phyloP scores from a whole-genome alignment of 2,329 filamentous ascomycete genomes.

The Cladosporium sp. region DNA sequence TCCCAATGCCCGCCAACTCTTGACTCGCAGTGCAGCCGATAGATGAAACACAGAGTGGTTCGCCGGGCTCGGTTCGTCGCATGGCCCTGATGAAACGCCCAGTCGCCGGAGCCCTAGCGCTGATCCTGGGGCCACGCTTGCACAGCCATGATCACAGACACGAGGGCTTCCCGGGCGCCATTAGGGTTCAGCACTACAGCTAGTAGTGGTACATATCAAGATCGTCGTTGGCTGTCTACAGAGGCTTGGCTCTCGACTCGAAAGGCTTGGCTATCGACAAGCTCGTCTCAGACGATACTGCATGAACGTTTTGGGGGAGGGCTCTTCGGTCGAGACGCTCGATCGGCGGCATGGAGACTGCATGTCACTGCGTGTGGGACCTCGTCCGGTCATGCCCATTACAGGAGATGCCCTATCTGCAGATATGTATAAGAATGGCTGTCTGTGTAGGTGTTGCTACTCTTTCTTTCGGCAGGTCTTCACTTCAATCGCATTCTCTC shows the following conservation, averaged over 20 bases:
- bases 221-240: too few relatives aligned
- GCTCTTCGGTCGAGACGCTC: background rate
- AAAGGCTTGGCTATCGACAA: background rate
- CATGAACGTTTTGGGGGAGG: background rate
- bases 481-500: background rate
- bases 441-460: too few relatives aligned
- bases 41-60: background rate
- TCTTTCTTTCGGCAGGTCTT: background rate
- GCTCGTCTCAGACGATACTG: background rate
- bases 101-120: background rate
- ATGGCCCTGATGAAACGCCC: background rate
- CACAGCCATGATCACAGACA: conserved; percentile 9
- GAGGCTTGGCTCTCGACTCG: background rate
- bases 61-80: background rate
- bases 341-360: background rate
- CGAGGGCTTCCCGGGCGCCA: background rate
- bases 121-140: background rate
- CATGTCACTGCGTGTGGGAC: background rate
- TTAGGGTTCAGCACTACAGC: too few relatives aligned
- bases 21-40: background rate
- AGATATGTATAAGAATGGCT: background rate
- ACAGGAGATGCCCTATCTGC: too few relatives aligned
- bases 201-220: too few relatives aligned
- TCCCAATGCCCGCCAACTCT: background rate
- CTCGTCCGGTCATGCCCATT: too few relatives aligned